Conservation (phyloP, 768 basidiomycete species). For the Hygrocybe coccinea region DNA sequence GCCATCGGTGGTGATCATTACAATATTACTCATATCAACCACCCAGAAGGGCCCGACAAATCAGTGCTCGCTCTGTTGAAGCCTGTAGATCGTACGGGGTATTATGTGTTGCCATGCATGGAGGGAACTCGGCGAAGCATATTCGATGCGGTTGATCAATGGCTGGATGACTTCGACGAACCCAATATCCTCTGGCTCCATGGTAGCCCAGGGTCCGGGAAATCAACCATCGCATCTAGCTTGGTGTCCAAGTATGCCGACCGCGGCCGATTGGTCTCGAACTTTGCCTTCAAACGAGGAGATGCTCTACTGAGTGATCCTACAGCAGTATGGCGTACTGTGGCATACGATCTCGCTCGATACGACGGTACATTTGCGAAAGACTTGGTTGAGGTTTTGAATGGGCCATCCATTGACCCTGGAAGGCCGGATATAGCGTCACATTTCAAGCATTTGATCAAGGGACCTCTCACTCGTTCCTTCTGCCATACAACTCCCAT, state of each 20-base stretch:
- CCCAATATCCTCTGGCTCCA: too few species aligned
- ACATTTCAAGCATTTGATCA: background rate
- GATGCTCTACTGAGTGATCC: slow-evolving; percentile 12
- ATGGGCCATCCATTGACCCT: background rate
- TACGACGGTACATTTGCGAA: background rate
- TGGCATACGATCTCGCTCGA: slow-evolving; percentile 16
- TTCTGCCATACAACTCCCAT: background rate
- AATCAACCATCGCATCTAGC: too few species aligned
- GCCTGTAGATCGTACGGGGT: slow-evolving; percentile 24
- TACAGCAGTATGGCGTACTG: slow-evolving; percentile 14
- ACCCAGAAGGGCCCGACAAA: too few species aligned
- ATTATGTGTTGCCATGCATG: too few species aligned
- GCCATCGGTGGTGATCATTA: too few species aligned
- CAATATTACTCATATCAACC: too few species aligned
- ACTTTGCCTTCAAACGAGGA: slow-evolving; percentile 12
- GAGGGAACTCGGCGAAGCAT: too few species aligned
- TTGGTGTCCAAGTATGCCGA: slow-evolving; percentile 9
- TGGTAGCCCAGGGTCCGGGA: too few species aligned
- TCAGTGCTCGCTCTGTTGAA: too few species aligned
- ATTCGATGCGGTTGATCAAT: too few species aligned
- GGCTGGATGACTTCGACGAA: too few species aligned
- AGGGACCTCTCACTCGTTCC: background rate
- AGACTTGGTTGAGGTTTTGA: background rate
- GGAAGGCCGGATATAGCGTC: background rate
- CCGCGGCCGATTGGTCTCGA: slow-evolving; percentile 12